Evolutionary conservation across 148 eudicot species (phyloP), one percentile per base, ranked within the genome.

Genomic region (Pharnaceum exiguum): DNA sequence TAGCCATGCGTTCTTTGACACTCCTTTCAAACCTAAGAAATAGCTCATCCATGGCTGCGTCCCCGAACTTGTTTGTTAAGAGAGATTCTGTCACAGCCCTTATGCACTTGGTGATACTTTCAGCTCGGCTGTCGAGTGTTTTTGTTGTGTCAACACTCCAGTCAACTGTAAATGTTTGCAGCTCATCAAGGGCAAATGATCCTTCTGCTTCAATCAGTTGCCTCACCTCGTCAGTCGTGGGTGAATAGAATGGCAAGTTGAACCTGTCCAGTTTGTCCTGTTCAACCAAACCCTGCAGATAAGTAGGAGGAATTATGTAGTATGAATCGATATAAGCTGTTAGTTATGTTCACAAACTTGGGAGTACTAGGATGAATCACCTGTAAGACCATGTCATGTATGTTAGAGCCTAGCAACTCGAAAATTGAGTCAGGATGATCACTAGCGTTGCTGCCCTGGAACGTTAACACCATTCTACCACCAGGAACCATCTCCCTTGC

Each of bases 401-500:
- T 61, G 46, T 71, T 44, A 19, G 47, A 25, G 12, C 57, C 71
- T 10, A 60, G 50, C 19, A 52, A 45, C 12, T 70, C 75, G 50
- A 54, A 75, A 13, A 46, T 16, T 22, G 11, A 22, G 23, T 50
- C 57, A 36, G 35, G 45, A 8, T 67, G 63, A 18, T 57, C 29
- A 19, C 30, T 17, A 0, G 57, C 51, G n/a, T 28, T 50, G 47
- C 76, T 59, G 5, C 60, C 74, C 1, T 57, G 1, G 30, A 74
- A 46, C 23, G 76, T 60, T 47, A 78, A 40, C 28, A 78, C 67
- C 73, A 78, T 71, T 9, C 45, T 51, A 8, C 79, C 82, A 17
- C 79, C 74, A 7, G 48, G 24, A 10, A 60, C 32, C 6, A 79
- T 59, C 64, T 79, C 84, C 27, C 60, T 31, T 2, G 77, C 52